Evolutionary conservation across 2,329 filamentous ascomycete genomes (phyloP), one percentile per base, ranked within the genome.

Genomic region (Epichloe amarillans): DNA sequence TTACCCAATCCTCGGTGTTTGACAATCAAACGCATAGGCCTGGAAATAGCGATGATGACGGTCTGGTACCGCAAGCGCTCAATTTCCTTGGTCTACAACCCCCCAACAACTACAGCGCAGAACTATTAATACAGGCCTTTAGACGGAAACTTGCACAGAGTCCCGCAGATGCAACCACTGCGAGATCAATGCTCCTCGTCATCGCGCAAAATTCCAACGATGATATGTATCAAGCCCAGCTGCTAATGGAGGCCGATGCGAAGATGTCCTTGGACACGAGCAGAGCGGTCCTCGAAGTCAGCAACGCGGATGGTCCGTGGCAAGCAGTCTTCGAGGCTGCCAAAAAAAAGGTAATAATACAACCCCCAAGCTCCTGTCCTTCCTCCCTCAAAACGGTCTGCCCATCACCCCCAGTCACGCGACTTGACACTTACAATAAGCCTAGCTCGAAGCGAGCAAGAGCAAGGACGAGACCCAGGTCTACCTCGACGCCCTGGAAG

Each of bases 1-100:
- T 66, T 5, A 68, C 60, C 0, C 67, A 69, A 51, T 67, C 64
- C 8, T 69, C 67, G 2, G 59, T 69, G 19, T 70, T 65, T 41
- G 67, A 69, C n/a, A 68, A 61, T 48, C 65, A 67, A 50, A 55
- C 58, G 1, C 61, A 63, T 44, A 52, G 52, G 10, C 63, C 63
- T 35, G 55, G 50, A 8, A 59, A 52, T 1, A 50, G 51, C 17
- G 63, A 66, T 19, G 66, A 68, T 30, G 59, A 61, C 17, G 62
- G 60, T 5, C 49, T 66, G 5, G 57, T 62, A 12, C 56, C 61
- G 4, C 59, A 69, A 52, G 66, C 67, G 2, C 52, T 69, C 35
- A 53, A 52, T 5, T 69, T 63, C 47, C 60, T 70, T 11, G 65
- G 62, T 1, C 56, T 70, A 11, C 59, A 58, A 21, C 66, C 1